phyloP scores from a whole-genome alignment of 2,329 filamentous ascomycete species.

The Helminthosporium solani region DNA sequence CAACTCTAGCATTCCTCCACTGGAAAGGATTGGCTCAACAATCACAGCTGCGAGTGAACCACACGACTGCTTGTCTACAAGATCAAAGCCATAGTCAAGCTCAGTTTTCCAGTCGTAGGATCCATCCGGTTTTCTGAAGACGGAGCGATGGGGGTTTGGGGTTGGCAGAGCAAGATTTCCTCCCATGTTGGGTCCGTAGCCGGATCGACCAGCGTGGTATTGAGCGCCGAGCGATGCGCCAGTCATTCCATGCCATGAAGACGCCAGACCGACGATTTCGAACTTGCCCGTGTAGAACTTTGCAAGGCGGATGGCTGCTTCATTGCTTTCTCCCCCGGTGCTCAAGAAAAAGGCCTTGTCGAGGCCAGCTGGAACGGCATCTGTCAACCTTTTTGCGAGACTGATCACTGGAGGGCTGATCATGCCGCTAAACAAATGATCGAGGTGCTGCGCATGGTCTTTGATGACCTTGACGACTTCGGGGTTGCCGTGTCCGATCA shows the following conservation, averaged over 20 bases:
- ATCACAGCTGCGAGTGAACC: conserved; percentile 65
- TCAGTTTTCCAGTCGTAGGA: conserved; percentile 67
- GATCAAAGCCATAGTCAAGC: conserved; percentile 61
- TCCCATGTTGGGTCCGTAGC: conserved; percentile 50
- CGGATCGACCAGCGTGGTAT: conserved; percentile 55
- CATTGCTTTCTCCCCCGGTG: conserved; percentile 44
- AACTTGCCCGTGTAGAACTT: conserved; percentile 66
- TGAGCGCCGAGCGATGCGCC: conserved; percentile 54
- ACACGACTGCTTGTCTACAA: conserved; percentile 60
- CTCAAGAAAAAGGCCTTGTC: conserved; percentile 40
- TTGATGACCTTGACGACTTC: conserved; percentile 35
- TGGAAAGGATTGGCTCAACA: conserved; percentile 61
- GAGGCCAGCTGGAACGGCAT: conserved; percentile 26
- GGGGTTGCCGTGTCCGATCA: conserved; percentile 34
- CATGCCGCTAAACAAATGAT: conserved; percentile 41
- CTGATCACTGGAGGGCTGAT: conserved; percentile 36
- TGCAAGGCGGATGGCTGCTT: conserved; percentile 65
- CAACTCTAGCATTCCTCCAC: conserved; percentile 61
- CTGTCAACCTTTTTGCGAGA: conserved; percentile 31
- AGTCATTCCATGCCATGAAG: conserved; percentile 64
- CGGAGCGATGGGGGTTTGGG: conserved; percentile 62
- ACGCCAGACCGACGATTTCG: conserved; percentile 61
- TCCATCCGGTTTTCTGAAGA: conserved; percentile 60
- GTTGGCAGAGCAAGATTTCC: conserved; percentile 60
- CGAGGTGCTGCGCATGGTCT: conserved; percentile 28